A percentile compares a stretch with the other conserved stretches of the same genome.
Conservation (phyloP, 345 rosid species). For the Dovyalis caffra region DNA sequence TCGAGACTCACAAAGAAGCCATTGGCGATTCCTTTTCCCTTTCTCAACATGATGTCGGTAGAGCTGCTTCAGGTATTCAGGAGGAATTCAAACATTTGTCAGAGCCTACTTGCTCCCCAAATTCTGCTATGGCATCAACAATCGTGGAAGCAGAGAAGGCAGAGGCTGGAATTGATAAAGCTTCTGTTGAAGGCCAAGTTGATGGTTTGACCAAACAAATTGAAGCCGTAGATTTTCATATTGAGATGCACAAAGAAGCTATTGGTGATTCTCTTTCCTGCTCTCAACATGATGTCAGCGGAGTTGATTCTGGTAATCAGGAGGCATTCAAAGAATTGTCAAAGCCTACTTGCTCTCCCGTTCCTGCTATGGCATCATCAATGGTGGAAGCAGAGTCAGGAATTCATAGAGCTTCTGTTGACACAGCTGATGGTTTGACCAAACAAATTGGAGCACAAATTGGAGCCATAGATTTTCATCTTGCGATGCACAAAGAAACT, state of each 20-base stretch:
- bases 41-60: not conserved
- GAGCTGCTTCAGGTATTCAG: not conserved
- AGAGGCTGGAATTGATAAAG: slow-evolving; percentile 10
- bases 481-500: slow-evolving; percentile 7
- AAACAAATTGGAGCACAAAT: too few relatives aligned
- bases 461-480: slow-evolving; percentile 11
- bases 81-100: slow-evolving; percentile 14
- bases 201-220: slow-evolving; percentile 15
- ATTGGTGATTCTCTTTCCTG: not conserved
- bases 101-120: not conserved
- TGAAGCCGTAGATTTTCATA: slow-evolving; percentile 15
- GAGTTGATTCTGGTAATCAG: not conserved
- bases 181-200: slow-evolving; percentile 22
- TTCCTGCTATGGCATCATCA: not conserved
- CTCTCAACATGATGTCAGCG: not conserved
- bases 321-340: slow-evolving; percentile 13
- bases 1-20: slow-evolving; percentile 14
- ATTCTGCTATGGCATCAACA: not conserved
- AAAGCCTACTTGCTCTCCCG: not conserved
- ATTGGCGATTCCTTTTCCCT: not conserved
- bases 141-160: not conserved
- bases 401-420: slow-evolving; percentile 12
- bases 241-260: slow-evolving; percentile 10
- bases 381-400: not conserved
- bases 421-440: slow-evolving; percentile 24